phyloP scores from a whole-genome alignment of 2,329 filamentous ascomycete species.

The Periglandula ipomoeae region DNA sequence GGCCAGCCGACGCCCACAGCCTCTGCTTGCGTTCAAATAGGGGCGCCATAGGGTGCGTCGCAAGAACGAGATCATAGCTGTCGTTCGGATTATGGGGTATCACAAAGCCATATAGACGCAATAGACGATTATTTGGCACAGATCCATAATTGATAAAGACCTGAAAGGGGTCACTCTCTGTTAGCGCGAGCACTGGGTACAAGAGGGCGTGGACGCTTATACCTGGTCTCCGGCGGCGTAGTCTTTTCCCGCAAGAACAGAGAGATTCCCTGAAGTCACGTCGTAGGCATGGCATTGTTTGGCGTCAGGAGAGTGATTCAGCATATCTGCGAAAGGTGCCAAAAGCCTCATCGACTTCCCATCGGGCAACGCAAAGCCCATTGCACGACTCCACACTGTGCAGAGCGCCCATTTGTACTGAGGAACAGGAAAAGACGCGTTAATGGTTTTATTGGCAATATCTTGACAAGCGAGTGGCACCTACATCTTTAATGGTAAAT shows the following conservation, averaged over 20 bases:
- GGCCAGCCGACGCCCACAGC: slow-evolving; percentile 23
- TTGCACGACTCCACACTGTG: slow-evolving; percentile 19
- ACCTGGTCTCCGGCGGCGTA: slow-evolving; percentile 27
- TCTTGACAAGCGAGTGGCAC: slow-evolving; percentile 11
- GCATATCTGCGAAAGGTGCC: slow-evolving; percentile 27
- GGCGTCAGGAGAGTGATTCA: slow-evolving; percentile 25
- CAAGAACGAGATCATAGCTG: slow-evolving; percentile 26
- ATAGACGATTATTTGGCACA: slow-evolving; percentile 25
- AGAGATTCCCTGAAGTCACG: slow-evolving; percentile 21
- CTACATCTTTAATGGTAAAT: slow-evolving; percentile 24
- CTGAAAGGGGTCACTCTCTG: slow-evolving; percentile 9
- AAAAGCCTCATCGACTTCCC: slow-evolving; percentile 13
- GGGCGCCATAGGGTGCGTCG: slow-evolving; percentile 23
- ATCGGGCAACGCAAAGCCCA: slow-evolving; percentile 20
- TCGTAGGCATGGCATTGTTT: slow-evolving; percentile 27
- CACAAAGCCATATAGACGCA: slow-evolving; percentile 28
- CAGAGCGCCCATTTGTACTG: slow-evolving; percentile 28
- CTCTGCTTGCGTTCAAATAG: slow-evolving; percentile 25
- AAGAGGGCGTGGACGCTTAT: slow-evolving; percentile 10
- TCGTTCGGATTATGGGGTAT: slow-evolving; percentile 25
- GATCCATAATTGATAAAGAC: slow-evolving; percentile 24
- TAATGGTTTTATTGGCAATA: not conserved
- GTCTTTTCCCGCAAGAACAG: slow-evolving; percentile 16
- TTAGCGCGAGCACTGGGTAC: not conserved
- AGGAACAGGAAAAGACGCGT: slow-evolving; percentile 7